Evolutionary conservation across 75 land plant genomes (phyloP).

Genomic region (Pinus taeda): DNA sequence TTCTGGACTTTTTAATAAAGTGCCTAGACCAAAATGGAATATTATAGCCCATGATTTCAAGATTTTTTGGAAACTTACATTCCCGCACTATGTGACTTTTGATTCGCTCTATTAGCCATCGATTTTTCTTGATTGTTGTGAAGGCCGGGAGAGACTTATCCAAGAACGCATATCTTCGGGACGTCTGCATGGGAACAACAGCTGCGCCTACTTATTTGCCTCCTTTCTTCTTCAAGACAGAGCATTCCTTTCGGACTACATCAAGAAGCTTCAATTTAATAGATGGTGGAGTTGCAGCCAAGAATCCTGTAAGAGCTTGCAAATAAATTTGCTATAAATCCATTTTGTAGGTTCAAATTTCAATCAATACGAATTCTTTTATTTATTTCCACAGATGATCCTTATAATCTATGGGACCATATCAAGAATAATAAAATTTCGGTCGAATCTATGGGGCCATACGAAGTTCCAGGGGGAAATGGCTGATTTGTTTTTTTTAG

Average conservation of each 20-base stretch:
- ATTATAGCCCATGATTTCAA: too few relatives aligned
- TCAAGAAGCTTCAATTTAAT: slow-evolving; percentile 27
- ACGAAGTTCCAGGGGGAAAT: too few relatives aligned
- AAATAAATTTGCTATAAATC: neutral
- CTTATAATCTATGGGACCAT: neutral
- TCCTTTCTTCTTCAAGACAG: slow-evolving; percentile 15
- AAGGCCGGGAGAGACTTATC: neutral
- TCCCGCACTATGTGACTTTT: too few relatives aligned
- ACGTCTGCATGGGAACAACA: slow-evolving; percentile 25
- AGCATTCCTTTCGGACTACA: neutral
- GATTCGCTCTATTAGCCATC: too few relatives aligned
- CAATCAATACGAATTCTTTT: neutral
- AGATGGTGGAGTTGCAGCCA: slow-evolving; percentile 55
- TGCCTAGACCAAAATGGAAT: too few relatives aligned
- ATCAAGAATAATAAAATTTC: neutral
- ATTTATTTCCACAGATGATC: neutral
- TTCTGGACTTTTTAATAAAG: too few relatives aligned
- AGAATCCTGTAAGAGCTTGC: slow-evolving; percentile 39
- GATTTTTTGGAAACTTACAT: too few relatives aligned
- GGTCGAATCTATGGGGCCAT: too few relatives aligned
- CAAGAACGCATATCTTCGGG: neutral
- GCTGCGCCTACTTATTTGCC: slow-evolving; percentile 57
- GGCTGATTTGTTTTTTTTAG: too few relatives aligned
- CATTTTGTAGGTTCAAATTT: neutral
- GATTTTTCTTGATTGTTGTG: neutral